phyloP scores from a whole-genome alignment of 2,329 filamentous ascomycete species.

The Allantophomopsis cytisporea region DNA sequence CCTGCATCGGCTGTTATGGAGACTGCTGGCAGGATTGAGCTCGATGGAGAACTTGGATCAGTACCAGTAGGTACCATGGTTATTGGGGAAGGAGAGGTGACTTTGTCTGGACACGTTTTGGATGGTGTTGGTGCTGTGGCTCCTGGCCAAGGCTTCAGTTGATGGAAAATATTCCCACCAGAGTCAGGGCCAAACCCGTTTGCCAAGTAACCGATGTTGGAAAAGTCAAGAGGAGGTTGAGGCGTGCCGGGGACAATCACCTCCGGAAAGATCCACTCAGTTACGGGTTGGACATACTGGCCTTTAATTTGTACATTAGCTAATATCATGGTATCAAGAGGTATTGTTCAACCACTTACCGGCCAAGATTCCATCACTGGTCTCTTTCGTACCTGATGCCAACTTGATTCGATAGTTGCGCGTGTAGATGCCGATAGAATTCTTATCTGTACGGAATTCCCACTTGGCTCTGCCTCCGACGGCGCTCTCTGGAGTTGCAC shows the following conservation, averaged over 20 bases:
- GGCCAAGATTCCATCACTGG: constrained; percentile 24
- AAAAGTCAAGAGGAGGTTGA: constrained; percentile 20
- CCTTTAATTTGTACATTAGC: no score
- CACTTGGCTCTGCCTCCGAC: constrained; percentile 24
- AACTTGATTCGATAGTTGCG: constrained; percentile 25
- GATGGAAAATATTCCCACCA: constrained; percentile 20
- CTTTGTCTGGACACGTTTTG: neutral
- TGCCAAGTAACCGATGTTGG: constrained; percentile 17
- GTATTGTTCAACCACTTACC: constrained; percentile 7
- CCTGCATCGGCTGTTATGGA: constrained; percentile 1
- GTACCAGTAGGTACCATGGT: neutral
- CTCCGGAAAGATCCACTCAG: constrained; percentile 29
- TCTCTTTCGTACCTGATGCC: constrained; percentile 18
- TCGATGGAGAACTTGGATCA: neutral
- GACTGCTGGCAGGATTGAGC: neutral
- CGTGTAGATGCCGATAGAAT: constrained; percentile 19
- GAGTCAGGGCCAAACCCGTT: constrained; percentile 17
- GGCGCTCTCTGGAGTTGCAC: constrained; percentile 13
- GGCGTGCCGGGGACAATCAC: constrained; percentile 21
- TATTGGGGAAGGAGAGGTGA: neutral
- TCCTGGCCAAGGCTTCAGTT: constrained; percentile 18
- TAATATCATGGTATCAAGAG: no score
- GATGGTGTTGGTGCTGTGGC: neutral
- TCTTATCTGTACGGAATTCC: constrained; percentile 18
- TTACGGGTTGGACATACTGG: constrained; percentile 25